phyloP scores from a whole-genome alignment of 1,284 basidiomycete species.

The Heterobasidion annosum region DNA sequence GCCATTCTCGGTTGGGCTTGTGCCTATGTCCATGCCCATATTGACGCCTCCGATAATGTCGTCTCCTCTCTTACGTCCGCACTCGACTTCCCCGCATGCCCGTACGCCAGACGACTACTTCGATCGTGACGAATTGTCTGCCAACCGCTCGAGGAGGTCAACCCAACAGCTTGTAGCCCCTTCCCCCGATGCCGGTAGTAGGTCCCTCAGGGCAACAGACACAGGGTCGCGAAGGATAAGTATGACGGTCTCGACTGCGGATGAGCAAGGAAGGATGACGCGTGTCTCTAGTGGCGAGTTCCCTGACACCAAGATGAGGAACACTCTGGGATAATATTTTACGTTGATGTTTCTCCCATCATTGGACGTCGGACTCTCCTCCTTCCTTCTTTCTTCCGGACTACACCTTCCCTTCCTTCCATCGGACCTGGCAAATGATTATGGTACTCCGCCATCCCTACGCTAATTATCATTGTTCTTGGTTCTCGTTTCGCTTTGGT shows the following conservation, averaged over 20 bases:
- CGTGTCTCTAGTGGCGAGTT: background rate
- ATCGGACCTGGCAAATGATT: too few relatives aligned
- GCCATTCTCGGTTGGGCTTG: slow-evolving; percentile 2
- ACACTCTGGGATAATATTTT: slow-evolving; percentile 8
- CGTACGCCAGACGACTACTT: background rate
- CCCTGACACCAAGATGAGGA: slow-evolving; percentile 1
- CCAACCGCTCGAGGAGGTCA: background rate
- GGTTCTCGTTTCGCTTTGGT: too few relatives aligned
- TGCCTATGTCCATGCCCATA: slow-evolving; percentile 2
- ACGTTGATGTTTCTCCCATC: background rate
- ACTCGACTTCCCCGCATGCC: slow-evolving; percentile 7
- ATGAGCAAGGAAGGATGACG: slow-evolving; percentile 9
- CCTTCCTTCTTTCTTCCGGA: background rate
- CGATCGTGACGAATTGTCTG: background rate
- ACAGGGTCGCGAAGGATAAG: background rate
- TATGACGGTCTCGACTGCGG: background rate
- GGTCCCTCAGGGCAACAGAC: slow-evolving; percentile 1
- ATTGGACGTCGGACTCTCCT: background rate
- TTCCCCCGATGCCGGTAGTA: background rate
- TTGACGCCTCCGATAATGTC: slow-evolving; percentile 6
- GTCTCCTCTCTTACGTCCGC: slow-evolving; percentile 3
- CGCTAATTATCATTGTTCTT: too few relatives aligned
- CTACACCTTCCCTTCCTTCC: background rate
- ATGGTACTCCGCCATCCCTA: too few relatives aligned
- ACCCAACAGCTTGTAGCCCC: slow-evolving; percentile 2